A percentile compares a stretch with the other conserved stretches of the same genome.
phyloP scores from a whole-genome alignment of 192 early-diverging fungal genomes.

The Powellomyces hirtus region DNA sequence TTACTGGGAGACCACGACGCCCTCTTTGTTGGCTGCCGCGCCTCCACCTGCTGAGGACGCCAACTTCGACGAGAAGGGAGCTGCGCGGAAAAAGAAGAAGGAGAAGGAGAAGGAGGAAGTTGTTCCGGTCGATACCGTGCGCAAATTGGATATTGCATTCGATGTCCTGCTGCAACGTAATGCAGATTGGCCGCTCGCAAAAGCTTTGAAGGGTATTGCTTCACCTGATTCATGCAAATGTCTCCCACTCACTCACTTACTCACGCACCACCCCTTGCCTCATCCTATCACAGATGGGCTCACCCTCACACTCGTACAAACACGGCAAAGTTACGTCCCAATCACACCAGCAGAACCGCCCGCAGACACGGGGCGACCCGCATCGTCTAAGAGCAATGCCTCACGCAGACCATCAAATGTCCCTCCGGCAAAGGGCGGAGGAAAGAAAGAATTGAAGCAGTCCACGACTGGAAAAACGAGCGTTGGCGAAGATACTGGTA shows the following conservation, averaged over 20 bases:
- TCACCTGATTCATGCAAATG: too few species aligned
- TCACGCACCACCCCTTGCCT: too few species aligned
- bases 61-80: not conserved
- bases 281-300: constrained; percentile 10
- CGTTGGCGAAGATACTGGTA: too few species aligned
- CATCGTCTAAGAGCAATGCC: not conserved
- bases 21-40: not conserved
- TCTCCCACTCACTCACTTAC: too few species aligned
- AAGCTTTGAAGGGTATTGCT: constrained; percentile 1
- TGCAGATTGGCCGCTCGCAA: constrained; percentile 3
- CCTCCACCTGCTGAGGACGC: not conserved
- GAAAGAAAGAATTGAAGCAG: too few species aligned
- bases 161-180: not conserved
- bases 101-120: constrained; percentile 1
- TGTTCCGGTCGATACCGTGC: not conserved
- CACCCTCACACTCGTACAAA: not conserved
- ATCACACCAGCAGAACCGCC: not conserved
- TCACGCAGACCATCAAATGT: not conserved
- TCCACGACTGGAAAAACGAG: too few species aligned
- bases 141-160: not conserved
- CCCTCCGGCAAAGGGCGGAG: too few species aligned
- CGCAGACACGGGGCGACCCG: not conserved
- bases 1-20: not conserved
- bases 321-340: not conserved
- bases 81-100: constrained; percentile 1